Conservation (phyloP, 2,329 filamentous ascomycete genomes). For the Epichloe coenophiala region DNA sequence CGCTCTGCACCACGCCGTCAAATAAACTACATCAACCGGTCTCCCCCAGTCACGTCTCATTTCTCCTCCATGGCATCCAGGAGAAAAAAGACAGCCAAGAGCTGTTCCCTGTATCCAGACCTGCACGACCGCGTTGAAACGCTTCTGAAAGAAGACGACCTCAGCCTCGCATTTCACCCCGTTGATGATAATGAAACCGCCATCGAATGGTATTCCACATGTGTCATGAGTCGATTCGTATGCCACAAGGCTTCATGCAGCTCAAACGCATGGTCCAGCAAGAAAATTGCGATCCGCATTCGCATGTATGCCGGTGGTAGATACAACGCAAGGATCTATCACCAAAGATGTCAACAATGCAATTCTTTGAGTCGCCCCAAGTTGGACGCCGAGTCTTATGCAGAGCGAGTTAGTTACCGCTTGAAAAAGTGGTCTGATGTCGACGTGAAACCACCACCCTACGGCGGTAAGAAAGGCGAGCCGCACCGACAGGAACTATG, state of each 20-base stretch:
- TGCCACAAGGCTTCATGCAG: conserved; percentile 16
- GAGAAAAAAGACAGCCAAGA: not conserved
- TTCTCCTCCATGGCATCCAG: not conserved
- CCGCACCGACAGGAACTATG: conserved; percentile 18
- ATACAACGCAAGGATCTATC: conserved; percentile 25
- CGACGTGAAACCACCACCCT: conserved; percentile 5
- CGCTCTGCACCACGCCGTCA: too few relatives aligned
- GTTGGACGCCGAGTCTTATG: conserved; percentile 20
- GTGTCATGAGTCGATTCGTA: conserved; percentile 20
- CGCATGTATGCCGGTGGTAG: conserved; percentile 13
- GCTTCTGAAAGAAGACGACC: conserved; percentile 6
- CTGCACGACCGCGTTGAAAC: conserved; percentile 8
- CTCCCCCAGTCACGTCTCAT: not conserved
- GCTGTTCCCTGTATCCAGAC: conserved; percentile 11
- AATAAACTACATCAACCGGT: too few relatives aligned
- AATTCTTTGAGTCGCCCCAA: conserved; percentile 13
- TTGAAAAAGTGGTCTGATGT: conserved; percentile 24
- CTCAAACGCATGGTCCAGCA: conserved; percentile 18
- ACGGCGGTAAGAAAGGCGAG: not conserved
- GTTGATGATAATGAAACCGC: conserved; percentile 6
- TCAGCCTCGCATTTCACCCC: conserved; percentile 13
- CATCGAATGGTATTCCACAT: conserved; percentile 13
- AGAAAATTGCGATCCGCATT: conserved; percentile 20
- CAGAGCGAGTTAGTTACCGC: conserved; percentile 21
- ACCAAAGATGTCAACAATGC: conserved; percentile 22